phyloP scores from a whole-genome alignment of 495 filamentous ascomycete genomes.

The Penicillium egyptiacum region DNA sequence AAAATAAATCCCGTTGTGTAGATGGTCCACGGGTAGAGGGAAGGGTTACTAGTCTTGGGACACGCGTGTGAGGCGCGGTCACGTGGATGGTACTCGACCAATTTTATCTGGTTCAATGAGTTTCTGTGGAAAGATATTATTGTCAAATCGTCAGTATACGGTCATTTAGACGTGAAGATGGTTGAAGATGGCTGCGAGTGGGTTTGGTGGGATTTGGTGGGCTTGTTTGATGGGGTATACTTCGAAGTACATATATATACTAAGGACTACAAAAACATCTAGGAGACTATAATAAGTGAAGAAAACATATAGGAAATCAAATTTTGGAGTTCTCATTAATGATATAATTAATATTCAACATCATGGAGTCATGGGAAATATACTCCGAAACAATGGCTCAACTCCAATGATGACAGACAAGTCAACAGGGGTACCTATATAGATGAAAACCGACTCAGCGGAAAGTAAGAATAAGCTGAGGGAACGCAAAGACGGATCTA shows the following conservation, averaged over 20 bases:
- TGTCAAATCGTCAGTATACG: background rate
- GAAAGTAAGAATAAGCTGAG: background rate
- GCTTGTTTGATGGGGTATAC: background rate
- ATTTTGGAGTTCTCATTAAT: background rate
- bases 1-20: conserved; percentile 5
- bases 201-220: background rate
- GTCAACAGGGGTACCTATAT: background rate
- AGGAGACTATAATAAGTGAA: background rate
- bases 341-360: background rate
- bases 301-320: background rate
- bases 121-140: background rate
- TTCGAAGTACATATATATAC: background rate
- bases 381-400: background rate
- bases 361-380: background rate
- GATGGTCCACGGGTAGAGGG: conserved; percentile 9
- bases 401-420: background rate
- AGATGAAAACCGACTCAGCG: background rate
- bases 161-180: background rate
- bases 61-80: conserved; percentile 45
- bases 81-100: conserved; percentile 26
- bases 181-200: background rate
- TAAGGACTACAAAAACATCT: background rate
- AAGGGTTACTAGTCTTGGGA: conserved; percentile 21
- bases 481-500: background rate
- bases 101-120: background rate